These are phyloP conservation scores for Gnetum montanum DNA, from an alignment of 75 land plant species.

Conservation along the genomic window DNA sequence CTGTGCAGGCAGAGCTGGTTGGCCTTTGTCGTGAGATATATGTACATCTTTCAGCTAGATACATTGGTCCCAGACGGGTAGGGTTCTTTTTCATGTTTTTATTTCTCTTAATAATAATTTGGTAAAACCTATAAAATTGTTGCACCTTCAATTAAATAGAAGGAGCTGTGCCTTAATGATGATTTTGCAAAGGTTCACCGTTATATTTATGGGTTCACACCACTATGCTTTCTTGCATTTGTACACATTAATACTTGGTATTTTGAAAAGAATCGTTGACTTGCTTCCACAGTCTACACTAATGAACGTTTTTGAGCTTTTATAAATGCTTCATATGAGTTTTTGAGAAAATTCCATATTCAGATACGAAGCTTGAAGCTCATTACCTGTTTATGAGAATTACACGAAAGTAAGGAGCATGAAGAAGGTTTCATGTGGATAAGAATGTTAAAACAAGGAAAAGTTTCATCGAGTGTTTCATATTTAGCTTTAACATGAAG, in stretches of 20 bases:
- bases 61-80: slow-evolving; percentile 74
- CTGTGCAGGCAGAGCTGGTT: slow-evolving; percentile 76
- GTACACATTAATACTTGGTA: not conserved
- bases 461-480: too few species aligned
- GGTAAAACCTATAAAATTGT: not conserved
- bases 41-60: slow-evolving; percentile 50
- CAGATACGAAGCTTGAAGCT: too few species aligned
- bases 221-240: not conserved
- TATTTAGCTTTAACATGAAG: too few species aligned
- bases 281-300: too few species aligned
- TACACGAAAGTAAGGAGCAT: not conserved
- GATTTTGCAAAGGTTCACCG: not conserved
- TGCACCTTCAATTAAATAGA: too few species aligned
- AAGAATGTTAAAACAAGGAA: not conserved
- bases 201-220: not conserved
- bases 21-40: slow-evolving; percentile 80
- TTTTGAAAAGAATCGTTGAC: too few species aligned
- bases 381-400: not conserved
- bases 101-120: not conserved
- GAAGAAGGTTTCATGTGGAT: not conserved
- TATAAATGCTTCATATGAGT: too few species aligned
- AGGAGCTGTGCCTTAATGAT: too few species aligned
- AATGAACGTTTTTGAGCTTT: too few species aligned
- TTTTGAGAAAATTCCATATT: too few species aligned
- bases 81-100: not conserved